phyloP scores from a whole-genome alignment of 164 flowering plant species.

The Liquidambar formosana region DNA sequence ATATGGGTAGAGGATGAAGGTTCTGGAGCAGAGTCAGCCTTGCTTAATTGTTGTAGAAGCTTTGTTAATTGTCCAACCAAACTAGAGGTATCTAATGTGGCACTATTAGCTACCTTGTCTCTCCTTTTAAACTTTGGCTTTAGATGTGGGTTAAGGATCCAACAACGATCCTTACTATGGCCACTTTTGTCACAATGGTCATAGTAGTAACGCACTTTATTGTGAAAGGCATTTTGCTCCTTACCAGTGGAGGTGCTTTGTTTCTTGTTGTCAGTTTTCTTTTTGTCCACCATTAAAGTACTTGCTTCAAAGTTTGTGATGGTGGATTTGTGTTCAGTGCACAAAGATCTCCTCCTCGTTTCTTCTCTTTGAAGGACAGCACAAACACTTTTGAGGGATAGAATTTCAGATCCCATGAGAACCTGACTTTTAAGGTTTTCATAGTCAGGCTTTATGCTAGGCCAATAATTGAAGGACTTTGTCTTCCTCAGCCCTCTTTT shows the following conservation, averaged over 20 bases:
- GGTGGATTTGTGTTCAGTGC: not conserved
- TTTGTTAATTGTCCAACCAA: not conserved
- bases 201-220: not conserved
- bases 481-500: conserved; percentile 18
- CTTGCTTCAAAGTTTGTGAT: too few relatives aligned
- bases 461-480: conserved; percentile 8
- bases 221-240: too few relatives aligned
- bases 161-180: not conserved
- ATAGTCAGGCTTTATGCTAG: conserved; percentile 4
- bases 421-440: conserved; percentile 11
- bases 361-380: not conserved
- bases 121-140: too few relatives aligned
- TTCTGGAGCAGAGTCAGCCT: not conserved
- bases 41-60: too few relatives aligned
- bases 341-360: not conserved
- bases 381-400: not conserved
- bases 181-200: not conserved
- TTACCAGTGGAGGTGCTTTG: too few relatives aligned
- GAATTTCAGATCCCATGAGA: conserved; percentile 10
- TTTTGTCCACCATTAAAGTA: too few relatives aligned
- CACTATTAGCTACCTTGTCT: too few relatives aligned
- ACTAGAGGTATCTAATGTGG: too few relatives aligned
- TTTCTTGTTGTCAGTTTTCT: too few relatives aligned
- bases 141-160: not conserved
- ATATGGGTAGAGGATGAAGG: too few relatives aligned